Evolutionary conservation across 2,329 filamentous ascomycete genomes (phyloP), one percentile per base, ranked within the genome.

Genomic region (Claviceps maximensis): DNA sequence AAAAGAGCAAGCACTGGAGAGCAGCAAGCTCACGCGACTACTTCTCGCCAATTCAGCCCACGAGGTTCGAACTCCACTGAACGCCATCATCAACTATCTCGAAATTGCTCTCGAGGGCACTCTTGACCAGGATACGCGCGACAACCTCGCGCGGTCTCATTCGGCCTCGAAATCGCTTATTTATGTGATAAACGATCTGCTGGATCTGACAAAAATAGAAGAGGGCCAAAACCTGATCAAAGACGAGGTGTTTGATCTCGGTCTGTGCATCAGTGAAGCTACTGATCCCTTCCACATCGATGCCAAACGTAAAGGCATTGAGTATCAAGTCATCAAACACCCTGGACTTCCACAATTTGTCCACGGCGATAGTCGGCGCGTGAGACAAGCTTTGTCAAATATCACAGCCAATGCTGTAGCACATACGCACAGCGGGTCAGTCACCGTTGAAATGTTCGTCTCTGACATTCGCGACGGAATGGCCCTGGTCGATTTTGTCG

Each of bases 1-100:
- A 63, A 95, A 95, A 59, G 89, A 95, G 65, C 84, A 83, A 1
- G 87, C 87, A 0, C 64, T 95, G 55, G 85, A 94, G 60, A 91
- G 75, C 63, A 94, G 86, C 59, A 85, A 90, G 55, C 73, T 95
- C 2, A 95, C 88, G 0, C 76, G 81, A 47, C 69, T 95, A 4
- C 69, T 95, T 1, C 73, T 95, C 23, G 87, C 89, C 4, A 95
- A 95, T 58, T 94, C 89, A 0, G 89, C 89, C 0, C 90, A 95
- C 58, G 89, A 95, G 70, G 88, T 95, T 9, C 83, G 90, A 49
- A 95, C 89, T 0, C 89, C 89, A 0, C 71, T 95, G 2, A 95
- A 95, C 62, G 89, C 89, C 17, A 95, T 95, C 61, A 94, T 95
- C 67, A 95, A 95, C 60, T 95, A 94, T 59, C 77, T 95, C 1